phyloP scores from a whole-genome alignment of 768 basidiomycete species.

The Panaeolus cyanescens region DNA sequence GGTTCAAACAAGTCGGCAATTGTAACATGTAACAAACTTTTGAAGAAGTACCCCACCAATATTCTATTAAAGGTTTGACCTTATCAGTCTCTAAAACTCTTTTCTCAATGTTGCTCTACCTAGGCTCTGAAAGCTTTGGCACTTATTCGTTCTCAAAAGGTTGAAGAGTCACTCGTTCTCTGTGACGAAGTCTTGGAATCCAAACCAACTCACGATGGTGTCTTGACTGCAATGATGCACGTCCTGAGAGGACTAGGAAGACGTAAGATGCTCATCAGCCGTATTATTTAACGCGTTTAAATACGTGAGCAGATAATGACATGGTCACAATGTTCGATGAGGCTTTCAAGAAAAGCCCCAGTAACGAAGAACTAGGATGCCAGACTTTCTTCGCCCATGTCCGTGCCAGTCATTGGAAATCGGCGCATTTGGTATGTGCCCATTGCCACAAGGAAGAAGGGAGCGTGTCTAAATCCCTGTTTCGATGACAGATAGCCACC shows the following conservation, averaged over 20 bases:
- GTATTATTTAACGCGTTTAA: conserved; percentile 1
- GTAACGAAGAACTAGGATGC: conserved; percentile 79
- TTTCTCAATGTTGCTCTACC: conserved; percentile 3
- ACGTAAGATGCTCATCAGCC: conserved; percentile 34
- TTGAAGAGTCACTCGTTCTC: conserved; percentile 77
- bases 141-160: conserved; percentile 80
- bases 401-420: conserved; percentile 81
- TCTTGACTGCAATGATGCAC: conserved; percentile 81
- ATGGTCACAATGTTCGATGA: conserved; percentile 85
- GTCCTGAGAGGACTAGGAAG: conserved; percentile 79
- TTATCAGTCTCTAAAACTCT: conserved; percentile 5
- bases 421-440: conserved; percentile 70
- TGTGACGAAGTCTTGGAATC: conserved; percentile 79
- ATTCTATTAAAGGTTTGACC: conserved; percentile 63
- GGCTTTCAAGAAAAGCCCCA: conserved; percentile 79
- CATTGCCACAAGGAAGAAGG: background rate
- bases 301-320: conserved; percentile 56
- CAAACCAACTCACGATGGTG: conserved; percentile 73
- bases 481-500: conserved; percentile 60
- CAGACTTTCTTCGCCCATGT: conserved; percentile 88
- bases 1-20: conserved; percentile 87
- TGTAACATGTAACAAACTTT: conserved; percentile 81
- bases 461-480: conserved; percentile 3
- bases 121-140: conserved; percentile 86
- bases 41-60: conserved; percentile 83